These are phyloP conservation scores for Aphanocladium album DNA, from an alignment of 2,329 filamentous ascomycete species.

Conservation along the genomic window DNA sequence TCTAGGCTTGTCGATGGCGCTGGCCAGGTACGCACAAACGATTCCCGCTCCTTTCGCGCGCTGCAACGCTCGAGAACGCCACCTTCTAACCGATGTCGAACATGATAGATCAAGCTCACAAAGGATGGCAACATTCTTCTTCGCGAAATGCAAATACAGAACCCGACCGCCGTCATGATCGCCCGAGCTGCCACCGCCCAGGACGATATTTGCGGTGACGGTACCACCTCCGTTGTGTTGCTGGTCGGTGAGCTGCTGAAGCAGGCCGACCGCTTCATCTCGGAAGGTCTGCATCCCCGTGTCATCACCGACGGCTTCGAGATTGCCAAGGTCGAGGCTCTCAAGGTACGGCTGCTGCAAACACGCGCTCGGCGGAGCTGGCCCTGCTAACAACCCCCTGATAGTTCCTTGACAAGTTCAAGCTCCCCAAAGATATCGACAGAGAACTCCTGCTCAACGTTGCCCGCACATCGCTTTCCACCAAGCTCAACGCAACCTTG, in stretches of 20 bases:
- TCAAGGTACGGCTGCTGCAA: constrained; percentile 57
- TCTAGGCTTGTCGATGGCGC: constrained; percentile 63
- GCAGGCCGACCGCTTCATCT: constrained; percentile 94
- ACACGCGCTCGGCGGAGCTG: constrained; percentile 1
- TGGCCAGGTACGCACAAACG: constrained; percentile 51
- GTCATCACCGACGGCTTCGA: constrained; percentile 98
- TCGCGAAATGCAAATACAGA: constrained; percentile 89
- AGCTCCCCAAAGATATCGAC: constrained; percentile 81
- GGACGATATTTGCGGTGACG: constrained; percentile 97
- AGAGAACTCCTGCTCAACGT: constrained; percentile 90
- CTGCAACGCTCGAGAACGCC: constrained; percentile 20
- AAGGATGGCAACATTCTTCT: constrained; percentile 92
- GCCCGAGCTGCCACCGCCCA: constrained; percentile 86
- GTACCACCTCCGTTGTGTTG: constrained; percentile 93
- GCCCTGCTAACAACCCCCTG: constrained; percentile 2
- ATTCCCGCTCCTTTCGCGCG: constrained; percentile 22
- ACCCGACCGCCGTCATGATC: constrained; percentile 89
- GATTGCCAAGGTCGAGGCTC: constrained; percentile 85
- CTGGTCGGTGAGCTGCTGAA: constrained; percentile 95
- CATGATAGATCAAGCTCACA: constrained; percentile 84
- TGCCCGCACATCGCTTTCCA: constrained; percentile 88
- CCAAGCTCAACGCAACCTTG: constrained; percentile 85
- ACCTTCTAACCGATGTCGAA: constrained; percentile 13
- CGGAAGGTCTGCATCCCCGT: constrained; percentile 91
- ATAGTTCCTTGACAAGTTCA: constrained; percentile 91